phyloP scores from a whole-genome alignment of 306 rosid genomes.

The Oemleria cerasiformis region DNA sequence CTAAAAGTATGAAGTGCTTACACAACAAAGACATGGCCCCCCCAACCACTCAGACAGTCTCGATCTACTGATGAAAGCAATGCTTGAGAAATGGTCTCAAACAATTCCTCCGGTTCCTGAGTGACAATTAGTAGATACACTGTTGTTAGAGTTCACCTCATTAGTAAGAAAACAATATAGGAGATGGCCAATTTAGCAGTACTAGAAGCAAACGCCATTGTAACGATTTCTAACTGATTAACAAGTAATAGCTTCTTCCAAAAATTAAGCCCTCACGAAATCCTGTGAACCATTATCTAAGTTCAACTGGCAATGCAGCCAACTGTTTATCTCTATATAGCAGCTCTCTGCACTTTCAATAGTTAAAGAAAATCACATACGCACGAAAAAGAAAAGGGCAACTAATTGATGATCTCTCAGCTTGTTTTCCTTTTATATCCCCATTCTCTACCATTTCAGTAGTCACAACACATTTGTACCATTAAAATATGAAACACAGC shows the following conservation, averaged over 20 bases:
- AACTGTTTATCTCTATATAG: not conserved
- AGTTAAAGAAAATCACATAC: too few species aligned
- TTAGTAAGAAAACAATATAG: not conserved
- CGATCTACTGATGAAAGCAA: conserved; percentile 92
- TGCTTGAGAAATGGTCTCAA: conserved; percentile 94
- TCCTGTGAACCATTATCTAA: not conserved
- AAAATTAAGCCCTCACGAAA: conserved; percentile 5
- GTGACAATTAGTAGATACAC: conserved; percentile 22
- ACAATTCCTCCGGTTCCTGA: conserved; percentile 94
- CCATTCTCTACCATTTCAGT: not conserved
- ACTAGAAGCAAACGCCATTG: not conserved
- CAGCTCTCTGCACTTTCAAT: not conserved
- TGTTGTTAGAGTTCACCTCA: conserved; percentile 5
- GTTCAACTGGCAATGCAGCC: not conserved
- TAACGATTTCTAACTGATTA: not conserved
- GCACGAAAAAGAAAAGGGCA: not conserved
- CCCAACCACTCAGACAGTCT: conserved; percentile 99
- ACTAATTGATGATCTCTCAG: not conserved
- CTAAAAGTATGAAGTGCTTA: conserved; percentile 42
- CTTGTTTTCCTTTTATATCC: not conserved
- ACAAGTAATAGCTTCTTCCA: not conserved
- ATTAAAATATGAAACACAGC: not conserved
- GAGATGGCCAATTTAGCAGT: not conserved
- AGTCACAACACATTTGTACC: not conserved
- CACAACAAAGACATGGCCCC: conserved; percentile 96